phyloP scores from a whole-genome alignment of 2,329 filamentous ascomycete genomes.

The Aquanectria penicillioides region DNA sequence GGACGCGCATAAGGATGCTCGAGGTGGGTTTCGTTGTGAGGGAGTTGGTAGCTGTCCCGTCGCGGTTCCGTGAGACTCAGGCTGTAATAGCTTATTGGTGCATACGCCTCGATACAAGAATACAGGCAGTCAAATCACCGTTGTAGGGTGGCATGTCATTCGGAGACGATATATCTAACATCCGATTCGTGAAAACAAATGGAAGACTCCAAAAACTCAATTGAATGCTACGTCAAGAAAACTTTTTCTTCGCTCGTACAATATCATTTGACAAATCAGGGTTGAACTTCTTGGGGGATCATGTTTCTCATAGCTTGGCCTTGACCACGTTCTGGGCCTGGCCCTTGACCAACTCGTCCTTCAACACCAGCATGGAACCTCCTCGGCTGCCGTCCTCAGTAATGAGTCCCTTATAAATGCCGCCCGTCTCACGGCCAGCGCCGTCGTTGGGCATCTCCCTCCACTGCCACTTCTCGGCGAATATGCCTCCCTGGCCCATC shows the following conservation, averaged over 20 bases:
- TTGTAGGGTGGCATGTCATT: too few relatives aligned
- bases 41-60: slow-evolving; percentile 19
- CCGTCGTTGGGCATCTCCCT: slow-evolving; percentile 62
- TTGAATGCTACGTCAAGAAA: slow-evolving; percentile 10
- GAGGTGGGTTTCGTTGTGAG: background rate
- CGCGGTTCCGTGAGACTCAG: slow-evolving; percentile 24
- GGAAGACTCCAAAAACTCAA: too few relatives aligned
- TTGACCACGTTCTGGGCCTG: slow-evolving; percentile 30
- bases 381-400: slow-evolving; percentile 66
- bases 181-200: too few relatives aligned
- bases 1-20: background rate
- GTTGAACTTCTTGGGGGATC: slow-evolving; percentile 6
- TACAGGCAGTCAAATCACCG: background rate
- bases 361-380: slow-evolving; percentile 56
- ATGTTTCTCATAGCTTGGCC: slow-evolving; percentile 38
- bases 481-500: slow-evolving; percentile 56
- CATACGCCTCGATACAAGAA: slow-evolving; percentile 30
- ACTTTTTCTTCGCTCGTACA: slow-evolving; percentile 7
- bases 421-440: slow-evolving; percentile 46
- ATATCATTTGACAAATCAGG: background rate
- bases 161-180: too few relatives aligned
- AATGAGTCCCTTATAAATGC: slow-evolving; percentile 51
- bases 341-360: slow-evolving; percentile 52
- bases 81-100: slow-evolving; percentile 25
- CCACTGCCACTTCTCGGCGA: slow-evolving; percentile 70